A percentile compares a stretch with the other conserved stretches of the same genome.
Conservation (phyloP, 768 basidiomycete genomes). For the Boletus huronensis region DNA sequence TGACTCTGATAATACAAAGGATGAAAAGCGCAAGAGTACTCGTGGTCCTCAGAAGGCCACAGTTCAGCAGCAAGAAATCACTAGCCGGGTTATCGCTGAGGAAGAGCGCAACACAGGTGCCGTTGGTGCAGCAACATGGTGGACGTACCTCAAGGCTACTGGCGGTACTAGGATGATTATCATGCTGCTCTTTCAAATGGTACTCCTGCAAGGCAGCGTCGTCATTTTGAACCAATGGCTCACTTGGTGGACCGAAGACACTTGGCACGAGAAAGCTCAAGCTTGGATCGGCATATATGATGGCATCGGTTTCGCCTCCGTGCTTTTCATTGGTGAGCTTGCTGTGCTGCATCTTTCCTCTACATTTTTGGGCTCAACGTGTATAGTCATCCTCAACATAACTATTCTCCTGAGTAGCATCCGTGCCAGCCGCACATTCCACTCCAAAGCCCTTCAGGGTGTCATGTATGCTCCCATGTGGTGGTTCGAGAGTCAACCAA, state of each 20-base stretch:
- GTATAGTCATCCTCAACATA: slow-evolving; percentile 24
- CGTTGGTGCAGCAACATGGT: slow-evolving; percentile 26
- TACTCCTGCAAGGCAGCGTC: slow-evolving; percentile 24
- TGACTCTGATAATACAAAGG: slow-evolving; percentile 5
- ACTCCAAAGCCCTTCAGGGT: slow-evolving; percentile 22
- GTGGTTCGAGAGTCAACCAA: slow-evolving; percentile 34
- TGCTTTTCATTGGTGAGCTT: slow-evolving; percentile 19
- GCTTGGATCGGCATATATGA: slow-evolving; percentile 31
- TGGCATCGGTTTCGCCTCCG: slow-evolving; percentile 22
- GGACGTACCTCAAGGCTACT: slow-evolving; percentile 31
- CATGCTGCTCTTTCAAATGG: slow-evolving; percentile 17
- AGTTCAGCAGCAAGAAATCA: slow-evolving; percentile 9
- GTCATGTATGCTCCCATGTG: slow-evolving; percentile 27
- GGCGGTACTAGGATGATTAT: slow-evolving; percentile 21
- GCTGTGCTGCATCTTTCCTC: neutral
- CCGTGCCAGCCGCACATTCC: slow-evolving; percentile 27
- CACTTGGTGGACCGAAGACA: slow-evolving; percentile 30
- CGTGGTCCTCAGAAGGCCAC: slow-evolving; percentile 4
- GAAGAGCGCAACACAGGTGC: slow-evolving; percentile 28
- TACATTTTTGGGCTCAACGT: neutral
- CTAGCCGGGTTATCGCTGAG: slow-evolving; percentile 18
- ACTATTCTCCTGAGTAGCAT: slow-evolving; percentile 26
- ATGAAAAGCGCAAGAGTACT: slow-evolving; percentile 23
- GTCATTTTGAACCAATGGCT: slow-evolving; percentile 30
- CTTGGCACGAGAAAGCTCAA: slow-evolving; percentile 21